Evolutionary conservation across 2,329 filamentous ascomycete genomes (phyloP).

Genomic region (Botrytis pseudocinerea): DNA sequence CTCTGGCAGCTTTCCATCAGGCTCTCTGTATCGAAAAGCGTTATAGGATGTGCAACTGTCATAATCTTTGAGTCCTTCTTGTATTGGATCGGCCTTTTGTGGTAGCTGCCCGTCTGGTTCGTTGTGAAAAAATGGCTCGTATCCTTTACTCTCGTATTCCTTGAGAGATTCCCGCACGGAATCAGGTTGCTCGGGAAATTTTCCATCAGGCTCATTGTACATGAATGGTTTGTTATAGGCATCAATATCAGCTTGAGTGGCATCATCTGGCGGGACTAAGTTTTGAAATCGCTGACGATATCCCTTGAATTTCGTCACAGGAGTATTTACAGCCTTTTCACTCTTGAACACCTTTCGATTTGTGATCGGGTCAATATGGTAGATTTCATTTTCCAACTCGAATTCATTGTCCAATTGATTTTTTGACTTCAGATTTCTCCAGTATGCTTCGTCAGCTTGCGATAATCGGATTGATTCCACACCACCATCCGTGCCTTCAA

Average conservation of each 20-base stretch:
- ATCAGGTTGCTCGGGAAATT: conserved; percentile 32
- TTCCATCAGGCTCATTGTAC: conserved; percentile 45
- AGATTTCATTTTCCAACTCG: conserved; percentile 37
- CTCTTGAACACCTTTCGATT: conserved; percentile 50
- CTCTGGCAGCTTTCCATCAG: conserved; percentile 32
- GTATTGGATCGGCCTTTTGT: conserved; percentile 38
- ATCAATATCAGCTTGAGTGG: conserved; percentile 20
- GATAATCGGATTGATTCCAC: conserved; percentile 7
- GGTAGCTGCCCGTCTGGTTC: conserved; percentile 34
- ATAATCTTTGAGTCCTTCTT: conserved; percentile 40
- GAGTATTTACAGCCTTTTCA: conserved; percentile 25
- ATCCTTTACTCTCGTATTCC: conserved; percentile 42
- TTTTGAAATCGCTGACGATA: conserved; percentile 43
- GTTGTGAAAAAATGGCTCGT: conserved; percentile 33
- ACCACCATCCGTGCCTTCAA: conserved; percentile 15
- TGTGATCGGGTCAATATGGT: conserved; percentile 59
- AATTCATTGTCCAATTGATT: neutral
- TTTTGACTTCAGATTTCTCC: conserved; percentile 1
- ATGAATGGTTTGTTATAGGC: conserved; percentile 40
- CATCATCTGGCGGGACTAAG: conserved; percentile 33
- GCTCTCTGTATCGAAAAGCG: conserved; percentile 34
- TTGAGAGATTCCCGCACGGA: conserved; percentile 43
- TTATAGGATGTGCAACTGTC: conserved; percentile 29
- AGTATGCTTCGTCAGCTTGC: conserved; percentile 8
- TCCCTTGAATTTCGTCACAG: conserved; percentile 40